A percentile compares a stretch with the other conserved stretches of the same genome.
Conservation (phyloP, 2,329 filamentous ascomycete genomes). For the Oidium heveae region DNA sequence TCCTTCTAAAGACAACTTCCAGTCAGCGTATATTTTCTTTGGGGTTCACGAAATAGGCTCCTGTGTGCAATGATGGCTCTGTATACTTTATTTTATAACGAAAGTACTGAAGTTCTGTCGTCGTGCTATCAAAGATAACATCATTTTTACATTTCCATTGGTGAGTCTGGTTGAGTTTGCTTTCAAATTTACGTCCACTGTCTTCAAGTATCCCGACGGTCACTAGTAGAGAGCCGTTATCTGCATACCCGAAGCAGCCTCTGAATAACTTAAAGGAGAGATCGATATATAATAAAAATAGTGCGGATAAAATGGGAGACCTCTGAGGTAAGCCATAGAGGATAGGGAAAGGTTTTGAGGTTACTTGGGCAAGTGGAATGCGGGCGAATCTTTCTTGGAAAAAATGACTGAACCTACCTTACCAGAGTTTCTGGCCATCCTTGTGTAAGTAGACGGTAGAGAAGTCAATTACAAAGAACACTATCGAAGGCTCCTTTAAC, state of each 20-base stretch:
- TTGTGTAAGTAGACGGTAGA: neutral
- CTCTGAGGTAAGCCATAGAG: neutral
- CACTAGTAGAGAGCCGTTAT: neutral
- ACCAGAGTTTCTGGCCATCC: neutral
- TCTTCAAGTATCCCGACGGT: neutral
- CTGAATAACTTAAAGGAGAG: neutral
- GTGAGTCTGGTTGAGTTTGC: neutral
- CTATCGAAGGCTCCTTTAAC: neutral
- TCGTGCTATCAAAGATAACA: neutral
- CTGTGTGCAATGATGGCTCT: neutral
- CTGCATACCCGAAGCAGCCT: neutral
- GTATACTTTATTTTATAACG: neutral
- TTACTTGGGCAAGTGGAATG: neutral
- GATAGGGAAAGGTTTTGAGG: neutral
- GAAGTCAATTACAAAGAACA: neutral
- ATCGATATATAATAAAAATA: neutral
- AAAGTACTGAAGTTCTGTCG: neutral
- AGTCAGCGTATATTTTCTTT: neutral
- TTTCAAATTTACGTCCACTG: neutral
- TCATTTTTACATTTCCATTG: neutral
- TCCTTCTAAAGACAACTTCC: neutral
- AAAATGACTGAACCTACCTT: neutral
- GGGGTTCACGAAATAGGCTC: neutral
- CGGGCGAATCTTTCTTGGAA: neutral
- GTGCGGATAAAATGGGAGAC: neutral